Base-by-base conservation (phyloP, 176 grass and related monocot species). In the Eleusine indica region DNA sequence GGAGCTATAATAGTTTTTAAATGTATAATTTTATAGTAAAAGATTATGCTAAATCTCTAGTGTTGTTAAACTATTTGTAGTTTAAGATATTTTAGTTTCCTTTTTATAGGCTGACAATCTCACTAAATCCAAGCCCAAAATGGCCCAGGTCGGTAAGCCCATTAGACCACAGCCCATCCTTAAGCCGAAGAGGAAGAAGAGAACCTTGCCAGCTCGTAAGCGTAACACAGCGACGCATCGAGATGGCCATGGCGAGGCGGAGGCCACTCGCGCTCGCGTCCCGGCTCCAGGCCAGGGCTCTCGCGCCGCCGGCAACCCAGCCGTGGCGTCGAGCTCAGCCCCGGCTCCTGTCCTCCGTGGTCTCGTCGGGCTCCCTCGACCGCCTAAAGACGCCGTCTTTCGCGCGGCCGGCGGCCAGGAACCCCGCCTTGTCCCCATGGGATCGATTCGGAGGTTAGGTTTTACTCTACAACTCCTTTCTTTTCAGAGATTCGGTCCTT, bases 171-270 rank as follows among this genome's bases (percentile, higher is more conserved):
- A 82, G 44, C 66, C 81, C 11, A 83, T 64, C 69, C 25, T 25
- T 29, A 60, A 9, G 13, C 7, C 37, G 37, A 68, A 68, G 49
- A 37, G 5, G 76, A 76, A 38, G 66, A 38, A 32, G 68, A 68
- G 43, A 43, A 84, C 47, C 62, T 72, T 28, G 28, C 74, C 25
- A 25, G 25, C 25, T 0, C 25, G 25, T 25, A 25, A 25, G 0
- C 0, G 25, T 25, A 58, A 44, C 17, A 16, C 69, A 38, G 71
- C 41, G 47, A 43, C 39, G 63, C 77, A 61, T 78, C 76, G 53
- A 68, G 38, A 74, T 60, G 71, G 73, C 81, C 65, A 94, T 94
- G 89, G 89, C 90, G 92, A 94, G 87, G 84, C 80, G 89, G 28
- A 86, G 92, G 83, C 79, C 68, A 64, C 68, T 81, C 37, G 82